Evolutionary conservation across 345 rosid genomes (phyloP), one percentile per base, ranked within the genome.

Genomic region (Microcos paniculata): DNA sequence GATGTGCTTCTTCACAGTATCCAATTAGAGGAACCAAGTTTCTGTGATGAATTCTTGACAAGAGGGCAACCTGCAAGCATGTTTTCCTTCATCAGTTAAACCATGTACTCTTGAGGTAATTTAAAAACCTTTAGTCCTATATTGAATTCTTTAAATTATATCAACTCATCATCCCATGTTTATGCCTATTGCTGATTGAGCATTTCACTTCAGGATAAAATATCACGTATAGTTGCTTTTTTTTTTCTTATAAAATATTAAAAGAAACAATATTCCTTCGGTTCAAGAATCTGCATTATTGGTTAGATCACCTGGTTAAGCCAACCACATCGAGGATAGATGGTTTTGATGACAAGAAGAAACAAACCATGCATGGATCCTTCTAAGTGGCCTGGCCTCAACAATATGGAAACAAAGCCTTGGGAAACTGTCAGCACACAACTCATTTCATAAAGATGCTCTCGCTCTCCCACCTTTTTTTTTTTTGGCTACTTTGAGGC

Each of bases 1-100:
- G 84, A 46, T 88, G 81, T 49, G 85, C 92, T 82, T 96, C 98
- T 81, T 96, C 94, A 66, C 99, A 96, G 78, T 87, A 94, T 80
- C 99, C 98, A 72, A 96, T 91, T 79, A 96, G 79, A 49, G 98
- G 97, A 75, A 96, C 98, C 88, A 96, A 88, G 83, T 96, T 92
- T 76, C 98, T 87, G 77, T 96, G 99, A 82, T 96, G 98, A 76
- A 96, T 96, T 85, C 98, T 94, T 7, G 99, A 96, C 85, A 96
- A 80, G 1, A 96, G 89, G 19, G 99, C 93, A 75, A 93, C 73
- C 73, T 70, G 61, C 61, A 70, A 70, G 45, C 73, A 70, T 52
- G 61, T 31, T n/a, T n/a, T 11, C 3, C 19, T 10, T 12, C 61
- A n/a, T 70, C 61, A 33, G 46, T 49, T 69, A 68, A 35, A 68